Percentiles rank a stretch among this genome's conserved stretches.
phyloP scores from a whole-genome alignment of 495 filamentous ascomycete genomes.

The Cercophora samala region DNA sequence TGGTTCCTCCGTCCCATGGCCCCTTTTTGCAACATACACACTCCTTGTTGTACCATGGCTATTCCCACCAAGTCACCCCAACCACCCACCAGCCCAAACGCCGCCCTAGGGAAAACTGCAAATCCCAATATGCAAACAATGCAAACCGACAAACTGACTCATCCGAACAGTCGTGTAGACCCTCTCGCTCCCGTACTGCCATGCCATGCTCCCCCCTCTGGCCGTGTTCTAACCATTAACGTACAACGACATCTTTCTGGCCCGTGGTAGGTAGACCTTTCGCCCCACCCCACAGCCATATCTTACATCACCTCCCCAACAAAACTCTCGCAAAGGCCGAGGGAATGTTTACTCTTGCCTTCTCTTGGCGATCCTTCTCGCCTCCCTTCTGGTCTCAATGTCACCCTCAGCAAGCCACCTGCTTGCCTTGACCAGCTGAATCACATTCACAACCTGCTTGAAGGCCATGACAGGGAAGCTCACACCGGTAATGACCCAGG shows the following conservation, averaged over 20 bases:
- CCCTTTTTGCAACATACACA: background rate
- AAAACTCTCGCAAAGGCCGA: background rate
- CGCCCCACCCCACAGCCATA: background rate
- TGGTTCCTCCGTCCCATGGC: background rate
- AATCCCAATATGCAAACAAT: background rate
- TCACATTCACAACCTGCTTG: constrained; percentile 91
- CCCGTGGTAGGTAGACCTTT: background rate
- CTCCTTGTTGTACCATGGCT: background rate
- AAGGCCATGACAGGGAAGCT: constrained; percentile 80
- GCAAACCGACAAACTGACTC: background rate
- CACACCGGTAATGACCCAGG: constrained; percentile 83
- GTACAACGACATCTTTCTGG: background rate
- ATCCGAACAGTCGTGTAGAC: background rate
- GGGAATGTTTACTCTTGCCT: background rate
- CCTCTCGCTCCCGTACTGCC: background rate
- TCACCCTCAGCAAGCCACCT: constrained; percentile 92
- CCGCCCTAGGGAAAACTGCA: background rate
- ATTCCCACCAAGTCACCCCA: background rate
- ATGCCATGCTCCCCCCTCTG: background rate
- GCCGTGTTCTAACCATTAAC: background rate
- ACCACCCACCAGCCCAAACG: background rate
- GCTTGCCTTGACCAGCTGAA: constrained; percentile 92
- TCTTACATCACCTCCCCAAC: background rate
- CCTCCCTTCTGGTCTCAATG: constrained; percentile 50
- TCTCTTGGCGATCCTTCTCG: constrained; percentile 44